Evolutionary conservation across 2,329 filamentous ascomycete genomes (phyloP), one percentile per base, ranked within the genome.

Genomic region (Cryphonectria japonica): DNA sequence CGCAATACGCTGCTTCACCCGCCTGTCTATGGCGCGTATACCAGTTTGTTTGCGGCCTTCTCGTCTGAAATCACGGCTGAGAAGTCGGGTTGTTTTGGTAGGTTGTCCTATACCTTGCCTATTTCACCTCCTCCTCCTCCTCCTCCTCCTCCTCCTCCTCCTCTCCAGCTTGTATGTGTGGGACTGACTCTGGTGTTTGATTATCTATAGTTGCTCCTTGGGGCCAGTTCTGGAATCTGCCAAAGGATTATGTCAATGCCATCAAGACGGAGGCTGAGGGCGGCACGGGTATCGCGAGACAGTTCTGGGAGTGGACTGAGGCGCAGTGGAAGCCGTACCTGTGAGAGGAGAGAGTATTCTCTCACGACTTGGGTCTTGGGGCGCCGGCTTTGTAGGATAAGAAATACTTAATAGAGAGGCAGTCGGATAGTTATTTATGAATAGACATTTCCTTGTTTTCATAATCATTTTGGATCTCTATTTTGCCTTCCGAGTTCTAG

Each of bases 261-360:
- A 75, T 75, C 19, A 78, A 80, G 70, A 68, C 77, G 3, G 76
- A 79, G 69, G 75, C 75, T 1, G 82, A 83, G 60, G 82, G 82
- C 3, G 82, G 82, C 8, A 79, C 76, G 3, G 82, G 81, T 1
- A 76, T 76, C 39, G 80, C 76, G 3, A 74, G 77, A 63, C 77
- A 78, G 50, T 83, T 83, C 65, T 84, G 81, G 82, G 75, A 80
- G 6, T 84, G 82, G 83, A 79, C 77, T 1, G 78, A 83, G 67
- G 77, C 79, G 13, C 82, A 84, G 50, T 74, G 82, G 37, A 76
- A 78, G 19, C 68, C 74, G n/a, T 77, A 65, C 11, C 13, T 65
- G 29, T 52, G 63, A 50, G 6, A 46, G 2, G 39, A 50, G 2
- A n/a, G 26, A 19, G 39, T 5, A 32, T 46, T n/a, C 9, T 32